Evolutionary conservation across 2,329 filamentous ascomycete genomes (phyloP).

Genomic region (Fusarium sp.): DNA sequence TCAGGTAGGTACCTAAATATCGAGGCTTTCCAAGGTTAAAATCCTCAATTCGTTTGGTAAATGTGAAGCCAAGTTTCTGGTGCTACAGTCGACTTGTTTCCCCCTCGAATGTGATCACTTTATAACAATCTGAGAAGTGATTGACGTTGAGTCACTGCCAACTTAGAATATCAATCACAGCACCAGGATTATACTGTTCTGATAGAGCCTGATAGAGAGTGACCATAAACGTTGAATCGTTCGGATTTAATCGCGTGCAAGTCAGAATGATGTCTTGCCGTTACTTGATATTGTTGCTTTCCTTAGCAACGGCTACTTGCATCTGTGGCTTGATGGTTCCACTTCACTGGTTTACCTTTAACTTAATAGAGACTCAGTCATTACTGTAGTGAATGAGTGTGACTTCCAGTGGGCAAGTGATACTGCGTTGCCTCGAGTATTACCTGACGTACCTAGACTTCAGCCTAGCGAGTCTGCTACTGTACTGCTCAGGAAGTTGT

Average conservation of each 20-base stretch:
- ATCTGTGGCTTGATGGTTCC: constrained; percentile 29
- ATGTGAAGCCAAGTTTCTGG: not conserved
- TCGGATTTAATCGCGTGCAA: not conserved
- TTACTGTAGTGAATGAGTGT: not conserved
- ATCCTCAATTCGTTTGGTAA: too few relatives aligned
- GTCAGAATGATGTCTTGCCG: not conserved
- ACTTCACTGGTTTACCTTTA: constrained; percentile 22
- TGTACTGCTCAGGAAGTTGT: not conserved
- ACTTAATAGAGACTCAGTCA: not conserved
- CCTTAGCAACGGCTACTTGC: constrained; percentile 7
- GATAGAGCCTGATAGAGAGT: not conserved
- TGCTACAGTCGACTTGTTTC: not conserved
- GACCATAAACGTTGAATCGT: not conserved
- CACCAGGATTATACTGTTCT: not conserved
- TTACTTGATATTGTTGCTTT: not conserved
- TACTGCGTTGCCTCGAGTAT: constrained; percentile 4
- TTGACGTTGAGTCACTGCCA: not conserved
- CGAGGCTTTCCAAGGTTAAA: not conserved
- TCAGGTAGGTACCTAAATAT: not conserved
- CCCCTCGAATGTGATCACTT: not conserved
- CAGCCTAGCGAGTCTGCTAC: not conserved
- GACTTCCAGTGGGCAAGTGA: constrained; percentile 1
- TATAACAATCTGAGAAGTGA: not conserved
- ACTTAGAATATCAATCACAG: not conserved
- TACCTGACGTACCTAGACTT: not conserved